phyloP scores from a whole-genome alignment of 352 stramenopile species.

The Globisporangium nagaii region DNA sequence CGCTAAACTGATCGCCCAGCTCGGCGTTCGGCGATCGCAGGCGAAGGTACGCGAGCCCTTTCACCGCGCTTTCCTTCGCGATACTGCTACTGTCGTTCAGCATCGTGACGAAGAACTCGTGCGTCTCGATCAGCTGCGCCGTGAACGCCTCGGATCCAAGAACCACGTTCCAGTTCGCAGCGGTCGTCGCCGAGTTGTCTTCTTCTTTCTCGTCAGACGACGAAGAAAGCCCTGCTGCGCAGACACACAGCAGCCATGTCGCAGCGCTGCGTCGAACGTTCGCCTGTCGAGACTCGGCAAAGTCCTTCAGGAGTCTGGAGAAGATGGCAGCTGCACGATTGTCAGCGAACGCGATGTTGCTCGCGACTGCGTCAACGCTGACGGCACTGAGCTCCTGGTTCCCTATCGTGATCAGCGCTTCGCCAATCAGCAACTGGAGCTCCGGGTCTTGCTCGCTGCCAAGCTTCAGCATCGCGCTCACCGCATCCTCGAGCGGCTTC shows the following conservation, averaged over 20 bases:
- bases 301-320: constrained; percentile 28
- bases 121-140: constrained; percentile 29
- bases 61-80: constrained; percentile 70
- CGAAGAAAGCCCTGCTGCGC: constrained; percentile 31
- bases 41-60: constrained; percentile 69
- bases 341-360: not conserved
- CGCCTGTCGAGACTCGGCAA: constrained; percentile 30
- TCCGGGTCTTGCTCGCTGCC: constrained; percentile 24
- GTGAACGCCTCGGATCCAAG: constrained; percentile 22
- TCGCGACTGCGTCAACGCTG: not conserved
- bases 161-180: constrained; percentile 34
- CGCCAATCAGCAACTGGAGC: constrained; percentile 48
- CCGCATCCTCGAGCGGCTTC: constrained; percentile 13
- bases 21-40: constrained; percentile 45
- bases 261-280: constrained; percentile 45
- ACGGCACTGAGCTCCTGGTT: constrained; percentile 23
- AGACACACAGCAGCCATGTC: constrained; percentile 70
- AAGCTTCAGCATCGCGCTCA: constrained; percentile 22
- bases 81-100: constrained; percentile 65
- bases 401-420: constrained; percentile 51
- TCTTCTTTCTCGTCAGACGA: too few relatives aligned
- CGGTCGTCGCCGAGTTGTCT: not conserved
- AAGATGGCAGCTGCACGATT: constrained; percentile 39
- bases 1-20: constrained; percentile 58
- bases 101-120: constrained; percentile 81